phyloP scores from a whole-genome alignment of 768 basidiomycete genomes.

The Lactifluus subvellereus region DNA sequence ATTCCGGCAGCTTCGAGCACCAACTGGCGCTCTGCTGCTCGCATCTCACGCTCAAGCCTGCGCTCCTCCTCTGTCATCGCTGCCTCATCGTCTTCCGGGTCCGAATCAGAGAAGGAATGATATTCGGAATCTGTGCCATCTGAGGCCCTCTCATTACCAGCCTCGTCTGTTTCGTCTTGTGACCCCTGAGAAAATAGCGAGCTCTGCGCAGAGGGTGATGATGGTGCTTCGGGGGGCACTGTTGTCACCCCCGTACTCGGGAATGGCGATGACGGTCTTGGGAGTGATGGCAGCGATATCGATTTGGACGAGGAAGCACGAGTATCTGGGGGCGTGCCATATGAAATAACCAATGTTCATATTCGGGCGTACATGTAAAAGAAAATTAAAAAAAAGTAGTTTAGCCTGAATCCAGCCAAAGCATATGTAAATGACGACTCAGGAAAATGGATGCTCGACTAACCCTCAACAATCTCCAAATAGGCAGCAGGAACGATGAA shows the following conservation, averaged over 20 bases:
- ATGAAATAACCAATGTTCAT: conserved; percentile 22
- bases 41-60: conserved; percentile 48
- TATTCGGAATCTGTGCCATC: conserved; percentile 23
- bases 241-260: background rate
- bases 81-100: conserved; percentile 33
- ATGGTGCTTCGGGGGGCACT: background rate
- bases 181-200: background rate
- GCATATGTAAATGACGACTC: conserved; percentile 54
- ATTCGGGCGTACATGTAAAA: conserved; percentile 28
- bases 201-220: background rate
- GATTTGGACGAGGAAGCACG: conserved; percentile 1
- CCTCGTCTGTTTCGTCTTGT: conserved; percentile 26
- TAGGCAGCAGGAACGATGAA: conserved; percentile 92
- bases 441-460: conserved; percentile 58
- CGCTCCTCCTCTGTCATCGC: conserved; percentile 39
- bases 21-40: conserved; percentile 69
- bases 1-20: conserved; percentile 89
- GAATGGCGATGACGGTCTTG: background rate
- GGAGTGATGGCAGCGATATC: background rate
- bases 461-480: conserved; percentile 82
- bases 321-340: conserved; percentile 2
- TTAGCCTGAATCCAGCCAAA: conserved; percentile 65
- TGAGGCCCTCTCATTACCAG: conserved; percentile 25
- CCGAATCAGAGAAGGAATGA: conserved; percentile 15
- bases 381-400: conserved; percentile 56